Base-by-base conservation (phyloP, 1,284 basidiomycete species). In the Cystobasidium sp. region DNA sequence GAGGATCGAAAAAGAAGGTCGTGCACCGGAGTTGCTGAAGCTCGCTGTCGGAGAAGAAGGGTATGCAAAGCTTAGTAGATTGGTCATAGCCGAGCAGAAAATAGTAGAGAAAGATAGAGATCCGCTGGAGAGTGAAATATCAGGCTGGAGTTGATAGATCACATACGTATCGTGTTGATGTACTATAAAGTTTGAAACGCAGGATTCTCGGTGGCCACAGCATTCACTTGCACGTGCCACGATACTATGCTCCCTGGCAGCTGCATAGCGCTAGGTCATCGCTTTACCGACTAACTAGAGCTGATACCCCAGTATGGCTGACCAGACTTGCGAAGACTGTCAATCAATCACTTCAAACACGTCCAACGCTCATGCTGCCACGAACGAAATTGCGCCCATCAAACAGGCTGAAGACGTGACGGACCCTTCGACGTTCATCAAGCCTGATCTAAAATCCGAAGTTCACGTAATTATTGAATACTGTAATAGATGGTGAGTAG, bases 391-490 rank as follows among this genome's bases (percentile, higher is more conserved):
- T 14, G 20, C 8, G 10, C n/a, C 47, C 7, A 18, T 6, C 22
- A 66, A 53, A 22, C 10, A 53, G n/a, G 47, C 16, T 16, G 68
- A 70, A 51, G 68, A 70, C 43, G 58, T 70, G 41, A 41, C 61
- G 56, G 56, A 61, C 39, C 68, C 68, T n/a, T 24, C 39, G 43
- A 70, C 68, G 14, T 70, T 70, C 44, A 37, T 61, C 20, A 65
- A 56, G 52, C 70, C 70, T 6, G 44, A 73, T 51, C 37, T 73
- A 16, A 9, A 39, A 18, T 31, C 39, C 24, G 70, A 73, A 66
- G 70, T 73, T 8, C 70, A 58, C 53, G 70, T 73, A 18, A 52
- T 73, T 18, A 73, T 73, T 31, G 70, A 73, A 51, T 73, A 73
- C 43, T 73, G 70, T 53, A 73, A 73, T 52, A 43, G 70, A 46